Percentiles rank a stretch among this genome's conserved stretches.
phyloP scores from a whole-genome alignment of 805 yeast genomes.

The Saccharomyces eubayanus region DNA sequence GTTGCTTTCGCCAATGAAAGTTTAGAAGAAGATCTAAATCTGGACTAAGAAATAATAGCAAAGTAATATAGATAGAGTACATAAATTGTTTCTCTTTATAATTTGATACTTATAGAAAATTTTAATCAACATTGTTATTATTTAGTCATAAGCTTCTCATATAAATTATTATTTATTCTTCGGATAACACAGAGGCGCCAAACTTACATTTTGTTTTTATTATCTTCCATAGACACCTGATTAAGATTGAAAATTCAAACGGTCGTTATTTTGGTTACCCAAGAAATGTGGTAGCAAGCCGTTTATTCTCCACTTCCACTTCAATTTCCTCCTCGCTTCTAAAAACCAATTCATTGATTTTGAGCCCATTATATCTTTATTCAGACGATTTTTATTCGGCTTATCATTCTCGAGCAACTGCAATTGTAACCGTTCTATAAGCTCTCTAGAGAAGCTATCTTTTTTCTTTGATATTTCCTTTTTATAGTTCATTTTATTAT shows the following conservation, averaged over 20 bases:
- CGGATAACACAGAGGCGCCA: neutral
- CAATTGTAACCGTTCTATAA: slow-evolving; percentile 27
- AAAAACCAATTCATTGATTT: slow-evolving; percentile 28
- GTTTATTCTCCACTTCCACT: slow-evolving; percentile 45
- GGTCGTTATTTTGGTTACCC: slow-evolving; percentile 2
- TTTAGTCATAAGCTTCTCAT: neutral
- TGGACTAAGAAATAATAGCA: slow-evolving; percentile 8
- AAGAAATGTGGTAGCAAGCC: slow-evolving; percentile 37
- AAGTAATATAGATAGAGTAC: neutral
- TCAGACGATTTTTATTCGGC: neutral
- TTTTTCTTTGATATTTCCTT: neutral
- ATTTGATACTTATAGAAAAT: neutral
- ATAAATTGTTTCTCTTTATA: neutral
- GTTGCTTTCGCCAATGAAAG: slow-evolving; percentile 10
- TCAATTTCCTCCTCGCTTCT: slow-evolving; percentile 34
- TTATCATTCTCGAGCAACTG: slow-evolving; percentile 17
- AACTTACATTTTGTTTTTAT: neutral
- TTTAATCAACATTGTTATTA: neutral
- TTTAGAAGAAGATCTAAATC: slow-evolving; percentile 10
- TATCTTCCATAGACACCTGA: neutral
- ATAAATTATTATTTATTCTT: neutral
- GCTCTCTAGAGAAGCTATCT: slow-evolving; percentile 27
- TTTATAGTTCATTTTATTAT: neutral
- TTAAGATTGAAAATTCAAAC: neutral
- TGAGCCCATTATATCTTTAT: slow-evolving; percentile 10